Percentiles rank a stretch among this genome's conserved stretches.
phyloP scores from a whole-genome alignment of 495 filamentous ascomycete species.

The Pyronema omphalodes region DNA sequence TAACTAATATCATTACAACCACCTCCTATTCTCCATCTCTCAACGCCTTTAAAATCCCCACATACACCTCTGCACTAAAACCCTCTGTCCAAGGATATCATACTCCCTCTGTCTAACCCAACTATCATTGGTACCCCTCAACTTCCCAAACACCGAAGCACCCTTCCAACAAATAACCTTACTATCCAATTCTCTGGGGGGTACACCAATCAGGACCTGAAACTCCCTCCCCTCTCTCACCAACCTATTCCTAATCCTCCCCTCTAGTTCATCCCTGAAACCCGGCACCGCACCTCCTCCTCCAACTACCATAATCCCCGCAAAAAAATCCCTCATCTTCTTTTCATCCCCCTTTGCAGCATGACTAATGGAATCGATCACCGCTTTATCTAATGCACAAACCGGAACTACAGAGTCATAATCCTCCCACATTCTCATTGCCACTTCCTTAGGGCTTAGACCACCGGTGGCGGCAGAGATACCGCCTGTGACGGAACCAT shows the following conservation, averaged over 20 bases:
- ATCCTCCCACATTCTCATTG: constrained; percentile 30
- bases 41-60: constrained; percentile 37
- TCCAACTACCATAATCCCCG: constrained; percentile 88
- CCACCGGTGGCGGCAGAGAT: constrained; percentile 27
- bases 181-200: constrained; percentile 80
- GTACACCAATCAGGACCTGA: constrained; percentile 57
- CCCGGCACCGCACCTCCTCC: constrained; percentile 66
- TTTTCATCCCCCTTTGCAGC: constrained; percentile 78
- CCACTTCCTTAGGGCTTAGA: constrained; percentile 30
- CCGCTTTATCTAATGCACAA: constrained; percentile 70
- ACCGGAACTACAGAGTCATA: constrained; percentile 68
- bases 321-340: constrained; percentile 77
- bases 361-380: constrained; percentile 70
- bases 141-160: constrained; percentile 88
- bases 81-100: constrained; percentile 60
- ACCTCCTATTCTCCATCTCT: too few species aligned
- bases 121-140: constrained; percentile 69
- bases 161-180: constrained; percentile 97
- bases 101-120: constrained; percentile 84
- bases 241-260: constrained; percentile 51
- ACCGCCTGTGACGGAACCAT: constrained; percentile 25
- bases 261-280: constrained; percentile 62
- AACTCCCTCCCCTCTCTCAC: constrained; percentile 42
- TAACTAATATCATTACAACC: too few species aligned
- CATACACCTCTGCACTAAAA: constrained; percentile 74